Evolutionary conservation across 495 filamentous ascomycete genomes (phyloP).

Genomic region (Cairneyella variabilis): DNA sequence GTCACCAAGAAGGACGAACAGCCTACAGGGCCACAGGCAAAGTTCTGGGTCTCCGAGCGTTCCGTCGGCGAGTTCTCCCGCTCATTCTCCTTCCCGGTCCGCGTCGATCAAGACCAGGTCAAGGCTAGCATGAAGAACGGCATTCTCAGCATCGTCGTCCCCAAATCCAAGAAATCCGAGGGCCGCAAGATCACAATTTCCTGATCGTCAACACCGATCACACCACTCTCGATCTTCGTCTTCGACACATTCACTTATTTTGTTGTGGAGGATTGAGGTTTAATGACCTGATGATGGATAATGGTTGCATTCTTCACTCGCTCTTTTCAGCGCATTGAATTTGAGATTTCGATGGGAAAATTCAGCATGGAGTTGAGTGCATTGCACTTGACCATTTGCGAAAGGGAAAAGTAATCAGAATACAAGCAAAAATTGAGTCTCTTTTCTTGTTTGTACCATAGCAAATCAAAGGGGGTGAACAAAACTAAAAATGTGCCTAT

Average conservation of each 20-base stretch:
- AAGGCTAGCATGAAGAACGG: slow-evolving; percentile 73
- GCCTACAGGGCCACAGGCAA: slow-evolving; percentile 34
- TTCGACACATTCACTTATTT: neutral
- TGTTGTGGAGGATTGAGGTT: neutral
- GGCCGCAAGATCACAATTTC: slow-evolving; percentile 23
- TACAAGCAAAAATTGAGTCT: no score
- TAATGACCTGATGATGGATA: neutral
- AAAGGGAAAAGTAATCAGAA: no score
- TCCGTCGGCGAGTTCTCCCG: slow-evolving; percentile 75
- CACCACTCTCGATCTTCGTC: neutral
- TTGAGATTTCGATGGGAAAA: no score
- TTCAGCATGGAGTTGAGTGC: neutral
- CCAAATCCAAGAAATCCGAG: slow-evolving; percentile 49
- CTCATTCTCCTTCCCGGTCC: slow-evolving; percentile 69
- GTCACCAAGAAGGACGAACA: slow-evolving; percentile 19
- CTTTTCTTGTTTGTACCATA: no score
- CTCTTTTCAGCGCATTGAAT: no score
- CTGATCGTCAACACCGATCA: slow-evolving; percentile 10
- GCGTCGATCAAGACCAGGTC: slow-evolving; percentile 74
- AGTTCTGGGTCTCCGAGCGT: slow-evolving; percentile 82
- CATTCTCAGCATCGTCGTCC: slow-evolving; percentile 66
- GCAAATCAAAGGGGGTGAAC: no score
- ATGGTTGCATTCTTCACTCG: no score
- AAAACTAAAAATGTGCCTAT: no score
- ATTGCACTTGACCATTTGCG: no score